Evolutionary conservation across 371 early-diverging fungal species (phyloP), one percentile per base, ranked within the genome.

Genomic region (Mortierella sp.): DNA sequence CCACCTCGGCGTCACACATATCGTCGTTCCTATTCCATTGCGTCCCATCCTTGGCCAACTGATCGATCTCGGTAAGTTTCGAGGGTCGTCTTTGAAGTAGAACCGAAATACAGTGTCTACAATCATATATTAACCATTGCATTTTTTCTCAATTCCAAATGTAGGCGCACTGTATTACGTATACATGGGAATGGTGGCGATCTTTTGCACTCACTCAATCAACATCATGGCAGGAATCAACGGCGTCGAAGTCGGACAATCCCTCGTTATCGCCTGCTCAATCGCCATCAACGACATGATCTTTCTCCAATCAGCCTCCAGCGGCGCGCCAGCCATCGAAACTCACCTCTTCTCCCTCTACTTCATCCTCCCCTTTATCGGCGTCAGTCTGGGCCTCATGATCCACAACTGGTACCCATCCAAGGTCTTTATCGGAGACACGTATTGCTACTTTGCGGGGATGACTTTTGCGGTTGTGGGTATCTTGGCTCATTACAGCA

Each of bases 221-320:
- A 99, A 99, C 88, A 99, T 99, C 72, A 90, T 99, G 55, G 99
- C 99, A 14, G 99, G 99, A 18, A 95, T 98, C 82, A 99, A 99
- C 89, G 99, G 99, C 10, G 95, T 99, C 55, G 99, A 99, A 89
- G 97, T 95, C 18, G 97, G 95, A 0, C 99, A 99, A 88, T 91
- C 96, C 0, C 86, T 99, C 1, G 93, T 99, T 5, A 98, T 99
- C 63, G 96, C 96, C 0, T 32, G 93, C 38, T 97, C 98, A 2
- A 91, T 99, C 41, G 92, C 94, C 7, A 71, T 92, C 75, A 97
- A 99, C 88, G 96, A 97, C 84, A 38, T 93, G 5, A 87, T 94
- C 0, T 95, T 94, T 80, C 75, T 96, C 27, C 90, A 90, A 68
- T 87, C 91, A 71, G 87, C 88, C 58, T 91, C 90, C 35, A 84